A percentile compares a stretch with the other conserved stretches of the same genome.
phyloP scores from a whole-genome alignment of 1,284 basidiomycete species.

The Mycena sp. region DNA sequence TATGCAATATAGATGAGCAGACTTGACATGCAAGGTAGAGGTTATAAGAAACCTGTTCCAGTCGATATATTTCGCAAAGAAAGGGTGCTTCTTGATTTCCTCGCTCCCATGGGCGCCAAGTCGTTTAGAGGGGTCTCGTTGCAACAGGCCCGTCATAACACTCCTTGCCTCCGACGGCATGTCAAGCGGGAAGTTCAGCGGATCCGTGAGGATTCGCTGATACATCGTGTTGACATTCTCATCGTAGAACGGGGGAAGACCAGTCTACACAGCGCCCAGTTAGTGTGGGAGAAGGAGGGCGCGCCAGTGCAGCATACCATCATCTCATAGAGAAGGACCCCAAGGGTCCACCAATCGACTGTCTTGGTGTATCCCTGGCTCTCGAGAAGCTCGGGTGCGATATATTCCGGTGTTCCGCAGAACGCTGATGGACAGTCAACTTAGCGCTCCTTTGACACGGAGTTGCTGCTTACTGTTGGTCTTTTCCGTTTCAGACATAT shows the following conservation, averaged over 20 bases:
- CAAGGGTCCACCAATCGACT: conserved; percentile 99
- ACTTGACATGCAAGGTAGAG: neutral
- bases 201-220: conserved; percentile 95
- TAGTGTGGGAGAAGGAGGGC: neutral
- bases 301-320: conserved; percentile 62
- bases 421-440: conserved; percentile 69
- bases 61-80: conserved; percentile 95
- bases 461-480: conserved; percentile 83
- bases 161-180: conserved; percentile 90
- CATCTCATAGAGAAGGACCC: conserved; percentile 98
- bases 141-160: conserved; percentile 89
- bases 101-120: conserved; percentile 94
- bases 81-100: conserved; percentile 96
- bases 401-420: conserved; percentile 99
- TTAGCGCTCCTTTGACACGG: conserved; percentile 19
- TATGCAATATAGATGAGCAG: conserved; percentile 37
- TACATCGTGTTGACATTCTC: conserved; percentile 99
- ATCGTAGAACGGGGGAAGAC: conserved; percentile 98
- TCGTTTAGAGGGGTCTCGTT: conserved; percentile 87
- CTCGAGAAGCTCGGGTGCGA: conserved; percentile 94
- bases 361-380: conserved; percentile 99
- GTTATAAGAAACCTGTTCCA: conserved; percentile 71
- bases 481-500: conserved; percentile 98
- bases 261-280: conserved; percentile 64
- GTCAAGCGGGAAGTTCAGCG: conserved; percentile 92